These are phyloP conservation scores for Fusarium papillatum DNA, from an alignment of 2,329 filamentous ascomycete species.

Conservation along the genomic window DNA sequence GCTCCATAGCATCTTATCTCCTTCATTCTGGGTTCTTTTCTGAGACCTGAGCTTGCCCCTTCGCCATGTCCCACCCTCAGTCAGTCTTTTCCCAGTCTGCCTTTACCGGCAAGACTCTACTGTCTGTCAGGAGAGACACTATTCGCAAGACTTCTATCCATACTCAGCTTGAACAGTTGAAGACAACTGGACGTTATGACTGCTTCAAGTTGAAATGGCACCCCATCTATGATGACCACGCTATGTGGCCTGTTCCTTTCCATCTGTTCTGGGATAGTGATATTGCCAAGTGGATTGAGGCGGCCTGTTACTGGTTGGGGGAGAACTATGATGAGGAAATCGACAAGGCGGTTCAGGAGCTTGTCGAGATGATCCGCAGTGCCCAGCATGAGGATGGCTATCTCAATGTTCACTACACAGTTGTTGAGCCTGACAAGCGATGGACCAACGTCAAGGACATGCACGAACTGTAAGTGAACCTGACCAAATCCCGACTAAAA, in stretches of 20 bases:
- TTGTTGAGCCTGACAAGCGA: conserved; percentile 66
- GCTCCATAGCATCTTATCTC: background rate
- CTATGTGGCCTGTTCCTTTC: conserved; percentile 67
- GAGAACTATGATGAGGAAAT: conserved; percentile 35
- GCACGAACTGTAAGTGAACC: conserved; percentile 66
- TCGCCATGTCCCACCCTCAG: conserved; percentile 31
- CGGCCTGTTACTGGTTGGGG: conserved; percentile 68
- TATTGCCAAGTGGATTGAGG: conserved; percentile 73
- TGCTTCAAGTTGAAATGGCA: conserved; percentile 72
- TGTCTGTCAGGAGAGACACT: conserved; percentile 1
- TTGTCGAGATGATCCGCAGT: conserved; percentile 67
- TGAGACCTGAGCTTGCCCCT: background rate
- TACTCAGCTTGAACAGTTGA: conserved; percentile 66
- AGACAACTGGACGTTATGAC: conserved; percentile 67
- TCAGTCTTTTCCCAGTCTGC: conserved; percentile 19
- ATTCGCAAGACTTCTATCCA: conserved; percentile 21
- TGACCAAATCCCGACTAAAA: background rate
- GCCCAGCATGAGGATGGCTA: conserved; percentile 73
- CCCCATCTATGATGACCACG: conserved; percentile 63
- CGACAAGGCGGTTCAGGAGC: conserved; percentile 47
- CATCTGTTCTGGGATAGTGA: conserved; percentile 71
- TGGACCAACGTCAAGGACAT: conserved; percentile 72
- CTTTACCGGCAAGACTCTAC: conserved; percentile 5
- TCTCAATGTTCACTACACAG: conserved; percentile 72
- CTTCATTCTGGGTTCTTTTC: background rate